Base-by-base conservation (phyloP, 805 yeast genomes). In the Metschnikowia lunata region DNA sequence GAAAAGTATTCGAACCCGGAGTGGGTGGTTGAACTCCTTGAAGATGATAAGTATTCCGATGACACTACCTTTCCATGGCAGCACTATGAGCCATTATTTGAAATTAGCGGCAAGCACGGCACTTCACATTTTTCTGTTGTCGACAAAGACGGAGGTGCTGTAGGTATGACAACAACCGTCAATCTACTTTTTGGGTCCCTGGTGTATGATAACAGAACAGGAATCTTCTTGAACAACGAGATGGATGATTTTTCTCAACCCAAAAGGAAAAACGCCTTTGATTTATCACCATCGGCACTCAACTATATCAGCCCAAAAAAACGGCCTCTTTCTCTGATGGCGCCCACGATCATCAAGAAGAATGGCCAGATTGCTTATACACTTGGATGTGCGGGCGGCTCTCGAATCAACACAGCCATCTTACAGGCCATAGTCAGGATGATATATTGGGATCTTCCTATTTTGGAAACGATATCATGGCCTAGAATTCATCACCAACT, bases 351-450 rank as follows among this genome's bases (percentile, higher is more conserved):
- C 28, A 55, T 71, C 10, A 40, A 41, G 27, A 50, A 48, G 15
- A 40, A 48, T 11, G 57, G 56, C n/a, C 38, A 44, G 38, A 66
- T 87, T 1, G 67, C 78, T 14, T 34, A 48, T 7, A 78, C 85
- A 6, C 75, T 91, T 46, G 98, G 97, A 0, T 93, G 96, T 0
- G 95, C 97, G 1, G 99, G 99, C 8, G 98, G 98, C 0, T 83
- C 93, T 7, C 71, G 93, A 43, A 91, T 91, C 40, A 73, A 85
- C 11, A 87, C 96, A 0, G 79, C 95, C 1, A 80, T 91, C 4
- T 75, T 91, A 44, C 93, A 89, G 60, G 89, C 91, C 0, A 75
- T 91, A 13, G 73, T 86, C 1, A 67, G 97, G 42, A 66, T 71
- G 3, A 80, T 82, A 49, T 79, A 78, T 59, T 78, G 80, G 56